Percentiles rank a stretch among this genome's conserved stretches.
These are phyloP conservation scores for Penicillium sumatraense DNA, from an alignment of 2,329 filamentous ascomycete species.

Conservation along the genomic window DNA sequence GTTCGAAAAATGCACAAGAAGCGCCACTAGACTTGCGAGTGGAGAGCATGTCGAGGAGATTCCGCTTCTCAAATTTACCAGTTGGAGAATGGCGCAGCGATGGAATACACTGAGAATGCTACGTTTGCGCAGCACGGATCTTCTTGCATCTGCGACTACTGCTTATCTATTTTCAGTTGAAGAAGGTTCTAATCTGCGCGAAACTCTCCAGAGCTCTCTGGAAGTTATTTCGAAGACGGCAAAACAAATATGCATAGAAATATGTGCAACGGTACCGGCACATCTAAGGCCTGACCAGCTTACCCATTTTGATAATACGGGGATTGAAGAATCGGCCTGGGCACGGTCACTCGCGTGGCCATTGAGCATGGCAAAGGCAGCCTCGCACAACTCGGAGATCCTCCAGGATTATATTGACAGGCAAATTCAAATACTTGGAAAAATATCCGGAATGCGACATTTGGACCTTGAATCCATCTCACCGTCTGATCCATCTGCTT, in stretches of 20 bases:
- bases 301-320: neutral
- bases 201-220: neutral
- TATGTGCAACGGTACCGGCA: conserved; percentile 5
- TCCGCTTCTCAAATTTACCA: neutral
- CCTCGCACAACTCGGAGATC: neutral
- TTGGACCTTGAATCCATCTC: neutral
- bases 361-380: neutral
- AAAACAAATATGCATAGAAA: neutral
- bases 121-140: neutral
- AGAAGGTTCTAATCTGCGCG: neutral
- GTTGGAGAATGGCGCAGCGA: neutral
- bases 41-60: neutral
- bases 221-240: neutral
- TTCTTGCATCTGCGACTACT: neutral
- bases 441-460: neutral
- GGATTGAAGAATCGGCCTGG: neutral
- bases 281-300: neutral
- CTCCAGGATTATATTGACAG: neutral
- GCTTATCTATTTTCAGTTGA: neutral
- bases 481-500: neutral
- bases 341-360: conserved; percentile 7
- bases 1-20: neutral
- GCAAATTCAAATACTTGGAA: neutral
- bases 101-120: conserved; percentile 7
- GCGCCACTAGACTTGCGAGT: neutral